phyloP scores from a whole-genome alignment of 2,329 filamentous ascomycete species.

The Cytospora chrysosperma region DNA sequence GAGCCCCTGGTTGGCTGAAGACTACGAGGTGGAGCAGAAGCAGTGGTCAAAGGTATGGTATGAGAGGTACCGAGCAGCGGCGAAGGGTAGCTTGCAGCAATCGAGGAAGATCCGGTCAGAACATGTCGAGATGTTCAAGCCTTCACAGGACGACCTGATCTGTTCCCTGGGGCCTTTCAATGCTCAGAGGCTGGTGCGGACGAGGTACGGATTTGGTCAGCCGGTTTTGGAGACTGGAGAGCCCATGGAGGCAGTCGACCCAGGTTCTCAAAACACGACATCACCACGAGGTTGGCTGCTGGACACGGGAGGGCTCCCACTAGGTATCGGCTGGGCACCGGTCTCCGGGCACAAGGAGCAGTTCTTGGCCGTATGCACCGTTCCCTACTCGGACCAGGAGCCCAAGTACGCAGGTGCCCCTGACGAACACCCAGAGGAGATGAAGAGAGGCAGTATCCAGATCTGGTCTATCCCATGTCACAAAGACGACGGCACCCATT shows the following conservation, averaged over 20 bases:
- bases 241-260: conserved; percentile 31
- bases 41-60: conserved; percentile 34
- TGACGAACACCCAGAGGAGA: conserved; percentile 13
- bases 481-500: conserved; percentile 5
- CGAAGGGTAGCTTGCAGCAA: conserved; percentile 24
- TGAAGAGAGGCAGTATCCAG: conserved; percentile 21
- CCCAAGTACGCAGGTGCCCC: conserved; percentile 10
- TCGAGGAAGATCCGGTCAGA: conserved; percentile 20
- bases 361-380: conserved; percentile 51
- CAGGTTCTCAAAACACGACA: conserved; percentile 25
- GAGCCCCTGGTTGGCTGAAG: conserved; percentile 41
- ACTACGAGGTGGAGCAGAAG: conserved; percentile 37
- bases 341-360: conserved; percentile 39
- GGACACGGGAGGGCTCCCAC: conserved; percentile 53
- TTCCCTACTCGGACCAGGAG: conserved; percentile 52
- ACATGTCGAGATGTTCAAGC: conserved; percentile 22
- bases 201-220: conserved; percentile 22
- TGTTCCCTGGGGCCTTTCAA: conserved; percentile 32
- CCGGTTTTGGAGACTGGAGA: conserved; percentile 33
- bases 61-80: conserved; percentile 22
- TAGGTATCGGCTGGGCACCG: conserved; percentile 54
- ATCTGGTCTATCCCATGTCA: conserved; percentile 23
- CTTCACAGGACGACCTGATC: conserved; percentile 26
- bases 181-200: conserved; percentile 28
- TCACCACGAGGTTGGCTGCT: conserved; percentile 48